Base-by-base conservation (phyloP, 768 basidiomycete species). In the Tremella mesenterica region DNA sequence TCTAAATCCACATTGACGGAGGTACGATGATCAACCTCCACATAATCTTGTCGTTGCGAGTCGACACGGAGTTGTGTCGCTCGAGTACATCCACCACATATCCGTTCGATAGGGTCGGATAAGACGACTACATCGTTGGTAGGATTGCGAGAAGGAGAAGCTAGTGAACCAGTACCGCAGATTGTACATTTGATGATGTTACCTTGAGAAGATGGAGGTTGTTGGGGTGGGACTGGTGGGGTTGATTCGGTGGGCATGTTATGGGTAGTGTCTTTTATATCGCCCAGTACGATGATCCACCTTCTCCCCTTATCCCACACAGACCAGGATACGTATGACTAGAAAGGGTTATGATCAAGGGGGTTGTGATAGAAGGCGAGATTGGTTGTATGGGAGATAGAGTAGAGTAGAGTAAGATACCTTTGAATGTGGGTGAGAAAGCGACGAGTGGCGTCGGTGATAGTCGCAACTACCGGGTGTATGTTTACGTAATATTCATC, bases 241-340 rank as follows among this genome's bases (percentile, higher is more conserved):
- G 59, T 49, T n/a, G 67, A 63, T 62, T 70, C 68, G 7, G 68
- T 45, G 23, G 68, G 68, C 65, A 70, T 67, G 41, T 9, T 25
- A n/a, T n/a, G n/a, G n/a, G n/a, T n/a, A n/a, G n/a, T n/a, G n/a
- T n/a, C n/a, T n/a, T n/a, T n/a, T n/a, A n/a, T n/a, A n/a, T n/a
- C n/a, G n/a, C n/a, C n/a, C n/a, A n/a, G n/a, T n/a, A n/a, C n/a
- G n/a, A n/a, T n/a, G n/a, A n/a, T n/a, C n/a, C n/a, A n/a, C n/a
- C n/a, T n/a, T n/a, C n/a, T n/a, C n/a, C n/a, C n/a, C n/a, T n/a
- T n/a, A n/a, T n/a, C n/a, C n/a, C n/a, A n/a, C n/a, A n/a, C n/a
- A n/a, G n/a, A n/a, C n/a, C n/a, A n/a, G n/a, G n/a, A n/a, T n/a
- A n/a, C n/a, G n/a, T n/a, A n/a, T n/a, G n/a, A n/a, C n/a, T n/a